Base-by-base conservation (phyloP, 2,329 filamentous ascomycete species). In the Diaporthe humulicola region DNA sequence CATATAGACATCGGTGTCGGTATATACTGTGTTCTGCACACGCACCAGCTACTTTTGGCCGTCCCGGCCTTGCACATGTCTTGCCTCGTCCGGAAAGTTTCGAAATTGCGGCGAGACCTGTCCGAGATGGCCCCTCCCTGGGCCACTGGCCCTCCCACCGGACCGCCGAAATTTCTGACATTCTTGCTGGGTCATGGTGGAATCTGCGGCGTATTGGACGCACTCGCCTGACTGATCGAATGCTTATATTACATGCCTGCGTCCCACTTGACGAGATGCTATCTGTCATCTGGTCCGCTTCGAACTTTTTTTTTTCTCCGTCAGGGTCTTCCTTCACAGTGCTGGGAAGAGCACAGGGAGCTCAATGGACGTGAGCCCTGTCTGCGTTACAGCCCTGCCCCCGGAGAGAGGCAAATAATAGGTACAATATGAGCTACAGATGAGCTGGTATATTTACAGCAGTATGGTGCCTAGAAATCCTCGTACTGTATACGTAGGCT, bases 131-230 rank as follows among this genome's bases (percentile, higher is more conserved):
- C 22, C 40, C 25, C 45, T 64, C 60, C 60, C 60, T 40, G 30
- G 33, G 57, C 58, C 38, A 2, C 57, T 40, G 57, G 57, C 57
- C 57, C 38, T 30, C 45, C 12, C 22, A 28, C 30, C 22, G 61
- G 64, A 33, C 48, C 45, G 45, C 64, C 64, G 36, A 61, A 57
- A 73, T 70, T 52, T 70, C 38, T 33, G 45, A 54, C 52, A 72
- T 72, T 60, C 70, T 72, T 64, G 45, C 70, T 66, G 70, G 70
- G 48, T 64, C 70, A 30, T 54, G 57, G 70, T 72, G 54, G 50
- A 54, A 58, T 72, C 57, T 54, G 70, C 64, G 57, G 64, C 64
- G 71, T 48, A 40, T 52, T 70, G 57, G 36, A 57, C 48, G 45
- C 40, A 17, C 17, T 73, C 74, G 54, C 50, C 64, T 74, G 45